Evolutionary conservation across 2,329 filamentous ascomycete genomes (phyloP).

Genomic region (Tolypocladium nubicola): DNA sequence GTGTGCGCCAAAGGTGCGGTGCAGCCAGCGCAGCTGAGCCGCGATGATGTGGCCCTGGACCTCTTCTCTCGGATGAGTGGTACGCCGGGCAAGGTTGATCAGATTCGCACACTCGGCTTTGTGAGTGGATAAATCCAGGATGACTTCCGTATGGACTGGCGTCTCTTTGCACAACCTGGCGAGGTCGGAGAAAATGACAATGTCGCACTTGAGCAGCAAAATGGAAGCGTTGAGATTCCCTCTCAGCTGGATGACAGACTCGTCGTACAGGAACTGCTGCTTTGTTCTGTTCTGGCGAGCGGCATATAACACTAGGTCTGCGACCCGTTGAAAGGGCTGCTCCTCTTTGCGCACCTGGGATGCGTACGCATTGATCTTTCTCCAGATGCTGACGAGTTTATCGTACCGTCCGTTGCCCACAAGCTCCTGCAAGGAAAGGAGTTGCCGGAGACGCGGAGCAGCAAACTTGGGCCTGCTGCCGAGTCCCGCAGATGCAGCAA

Average conservation of each 20-base stretch:
- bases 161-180: slow-evolving; percentile 5
- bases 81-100: slow-evolving; percentile 22
- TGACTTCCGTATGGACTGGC: slow-evolving; percentile 1
- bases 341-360: slow-evolving; percentile 29
- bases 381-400: slow-evolving; percentile 4
- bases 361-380: slow-evolving; percentile 3
- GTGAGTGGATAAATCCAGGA: slow-evolving; percentile 17
- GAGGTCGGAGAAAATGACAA: slow-evolving; percentile 33
- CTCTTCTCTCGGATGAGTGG: slow-evolving; percentile 29
- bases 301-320: slow-evolving; percentile 30
- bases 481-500: neutral
- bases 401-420: slow-evolving; percentile 5
- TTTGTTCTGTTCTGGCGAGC: slow-evolving; percentile 14
- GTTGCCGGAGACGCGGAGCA: neutral
- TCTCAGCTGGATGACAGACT: slow-evolving; percentile 23
- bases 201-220: slow-evolving; percentile 37
- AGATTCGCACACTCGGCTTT: slow-evolving; percentile 28
- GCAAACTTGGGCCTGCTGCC: too few relatives aligned
- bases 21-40: slow-evolving; percentile 34
- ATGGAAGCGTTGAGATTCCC: slow-evolving; percentile 28
- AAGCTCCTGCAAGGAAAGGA: neutral
- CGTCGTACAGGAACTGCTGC: slow-evolving; percentile 22
- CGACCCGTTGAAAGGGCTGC: slow-evolving; percentile 37
- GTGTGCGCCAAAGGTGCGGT: neutral
- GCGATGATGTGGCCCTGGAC: slow-evolving; percentile 40